Base-by-base conservation (phyloP, 192 early-diverging fungal genomes). In the Coemansia sp. region DNA sequence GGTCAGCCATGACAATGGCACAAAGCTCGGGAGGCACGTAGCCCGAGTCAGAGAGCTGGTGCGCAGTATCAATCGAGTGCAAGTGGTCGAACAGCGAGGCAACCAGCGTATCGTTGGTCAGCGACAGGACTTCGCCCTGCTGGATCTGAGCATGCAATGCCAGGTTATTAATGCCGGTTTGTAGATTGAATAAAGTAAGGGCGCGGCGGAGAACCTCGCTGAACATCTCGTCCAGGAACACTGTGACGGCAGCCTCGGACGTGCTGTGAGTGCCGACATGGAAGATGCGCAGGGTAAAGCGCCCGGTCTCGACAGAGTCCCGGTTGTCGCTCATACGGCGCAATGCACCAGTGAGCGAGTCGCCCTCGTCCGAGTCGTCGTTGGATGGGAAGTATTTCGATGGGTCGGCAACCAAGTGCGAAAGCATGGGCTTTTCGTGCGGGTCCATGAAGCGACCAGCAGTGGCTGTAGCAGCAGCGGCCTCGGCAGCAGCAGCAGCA, bases 321-420 rank as follows among this genome's bases (percentile, higher is more conserved):
- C 49, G 65, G 66, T 69, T 71, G 64, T 38, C 66, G 66, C 68
- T 69, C 45, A 71, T 43, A 13, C 73, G 24, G 65, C 62, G 40
- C 34, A 71, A 62, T 5, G 69, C 73, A 34, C 78, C 69, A 11
- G 53, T 74, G 27, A 80, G 64, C 56, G 78, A 80, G 64, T 80
- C 78, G 73, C 78, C 78, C 41, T 80, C 78, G 59, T 80, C 78
- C 1, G 78, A 80, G 39, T 70, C 78, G 5, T 71, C 78, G 65
- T 80, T 80, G 44, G 78, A 64, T 4, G 44, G 73, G 27, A 71
- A 80, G 68, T 74, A 80, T 13, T 59, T 47, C 1, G 73, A 67
- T 38, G 68, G 61, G 16, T 62, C 68, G 2, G 63, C 39, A 3
- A 49, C 68, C 13, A 71, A n/a, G 18, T 67, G 70, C 41, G 59